Base-by-base conservation (phyloP, 805 yeast species). In the Kodamaea fukazawae region DNA sequence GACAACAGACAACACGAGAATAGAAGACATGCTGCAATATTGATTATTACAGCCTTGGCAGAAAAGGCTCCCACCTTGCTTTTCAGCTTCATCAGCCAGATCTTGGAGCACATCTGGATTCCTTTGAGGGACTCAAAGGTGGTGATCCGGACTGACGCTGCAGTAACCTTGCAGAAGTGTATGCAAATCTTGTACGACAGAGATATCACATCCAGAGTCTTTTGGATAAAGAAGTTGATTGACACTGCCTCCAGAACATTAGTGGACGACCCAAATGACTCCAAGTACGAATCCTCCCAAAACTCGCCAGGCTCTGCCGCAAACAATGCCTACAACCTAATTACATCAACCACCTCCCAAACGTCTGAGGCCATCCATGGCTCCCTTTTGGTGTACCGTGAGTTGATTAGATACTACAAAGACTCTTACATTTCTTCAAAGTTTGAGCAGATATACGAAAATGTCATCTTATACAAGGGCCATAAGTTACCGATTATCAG, bases 11-110 rank as follows among this genome's bases (percentile, higher is more conserved):
- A 84, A 53, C 65, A 67, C 42, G 96, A 88, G 51, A 76, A 77
- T 32, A 77, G 95, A 52, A 79, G 93, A 47, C 97, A 91, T 56
- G 96, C 97, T 0, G 96, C 97, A 1, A 80, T 89, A 28, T 69
- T 91, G 38, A 81, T 88, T 30, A 77, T 93, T 29, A 77, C 83
- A 6, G 84, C 96, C 1, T 73, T 93, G 45, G 96, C 96, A 0
- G 78, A 78, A 40, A 86, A 86, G 54, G 84, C 95, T 1, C 96
- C 98, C 2, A 86, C 95, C 7, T 67, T 89, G 42, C 67, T 91
- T 37, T 85, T 85, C 55, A 78, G 81, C 26, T 86, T 85, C 58
- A 83, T 88, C 23, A 80, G 83, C 44, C 83, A 84, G 29, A 82
- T 90, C 12, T 67, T 91, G 40, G 86, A 85, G 34, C 82, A 85